Percentiles rank a stretch among this genome's conserved stretches.
Evolutionary conservation across 2,329 filamentous ascomycete species (phyloP).

Genomic region (Fusarium pseudoanthophilum): DNA sequence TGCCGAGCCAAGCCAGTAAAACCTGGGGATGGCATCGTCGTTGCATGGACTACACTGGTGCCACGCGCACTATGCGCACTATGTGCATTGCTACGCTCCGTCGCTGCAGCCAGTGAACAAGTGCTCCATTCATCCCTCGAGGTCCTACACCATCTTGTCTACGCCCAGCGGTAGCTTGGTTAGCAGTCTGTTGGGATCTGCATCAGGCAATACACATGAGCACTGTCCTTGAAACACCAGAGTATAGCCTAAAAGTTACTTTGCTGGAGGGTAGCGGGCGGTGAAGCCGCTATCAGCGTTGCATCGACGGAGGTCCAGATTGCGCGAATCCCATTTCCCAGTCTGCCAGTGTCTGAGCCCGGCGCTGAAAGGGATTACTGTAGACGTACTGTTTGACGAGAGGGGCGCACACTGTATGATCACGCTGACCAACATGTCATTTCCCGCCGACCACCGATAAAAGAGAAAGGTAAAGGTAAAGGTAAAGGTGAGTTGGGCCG

Average conservation of each 20-base stretch:
- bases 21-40: constrained; percentile 34
- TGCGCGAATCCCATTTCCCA: constrained; percentile 26
- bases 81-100: constrained; percentile 25
- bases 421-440: constrained; percentile 45
- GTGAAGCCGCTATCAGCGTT: constrained; percentile 41
- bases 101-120: constrained; percentile 19
- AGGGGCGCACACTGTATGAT: constrained; percentile 37
- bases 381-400: constrained; percentile 11
- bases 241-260: constrained; percentile 24
- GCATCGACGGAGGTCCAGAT: constrained; percentile 38
- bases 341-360: constrained; percentile 19
- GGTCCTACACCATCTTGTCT: constrained; percentile 39
- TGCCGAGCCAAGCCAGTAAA: constrained; percentile 34
- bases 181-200: constrained; percentile 40
- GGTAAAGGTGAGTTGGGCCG: background rate
- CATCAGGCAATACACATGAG: constrained; percentile 29
- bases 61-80: constrained; percentile 42
- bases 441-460: constrained; percentile 37
- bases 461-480: background rate
- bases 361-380: background rate
- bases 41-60: constrained; percentile 37
- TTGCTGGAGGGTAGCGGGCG: constrained; percentile 33
- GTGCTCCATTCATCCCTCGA: constrained; percentile 39
- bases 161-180: constrained; percentile 23
- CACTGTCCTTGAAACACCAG: constrained; percentile 20